phyloP scores from a whole-genome alignment of 768 basidiomycete species.

The Rhodotorula taiwanensis region DNA sequence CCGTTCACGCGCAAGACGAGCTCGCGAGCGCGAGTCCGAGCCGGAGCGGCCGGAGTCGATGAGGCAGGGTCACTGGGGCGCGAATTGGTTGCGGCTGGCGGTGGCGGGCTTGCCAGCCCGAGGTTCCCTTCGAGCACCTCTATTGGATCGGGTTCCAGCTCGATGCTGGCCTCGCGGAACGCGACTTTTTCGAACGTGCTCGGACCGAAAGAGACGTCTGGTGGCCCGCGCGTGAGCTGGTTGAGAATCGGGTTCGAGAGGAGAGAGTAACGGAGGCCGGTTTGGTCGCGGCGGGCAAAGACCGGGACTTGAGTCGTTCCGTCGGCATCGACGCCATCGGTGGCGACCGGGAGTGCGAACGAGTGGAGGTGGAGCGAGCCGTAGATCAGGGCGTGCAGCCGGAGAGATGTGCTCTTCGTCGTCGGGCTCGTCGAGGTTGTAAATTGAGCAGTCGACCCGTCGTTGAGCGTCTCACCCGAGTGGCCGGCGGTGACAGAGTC shows the following conservation, averaged over 20 bases:
- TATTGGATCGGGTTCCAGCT: background rate
- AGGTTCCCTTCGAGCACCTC: background rate
- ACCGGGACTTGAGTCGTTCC: background rate
- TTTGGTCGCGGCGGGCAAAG: slow-evolving; percentile 1
- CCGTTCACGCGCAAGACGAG: background rate
- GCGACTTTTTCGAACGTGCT: background rate
- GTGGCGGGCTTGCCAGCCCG: too few relatives aligned
- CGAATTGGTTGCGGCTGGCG: too few relatives aligned
- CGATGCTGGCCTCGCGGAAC: background rate
- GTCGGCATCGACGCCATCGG: background rate
- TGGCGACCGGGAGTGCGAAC: background rate
- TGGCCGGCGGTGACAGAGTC: too few relatives aligned
- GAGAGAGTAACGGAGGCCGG: slow-evolving; percentile 16
- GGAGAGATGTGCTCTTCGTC: background rate
- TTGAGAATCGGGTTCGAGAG: slow-evolving; percentile 17
- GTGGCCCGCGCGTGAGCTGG: slow-evolving; percentile 18
- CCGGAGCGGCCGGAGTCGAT: background rate
- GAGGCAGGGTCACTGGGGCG: too few relatives aligned
- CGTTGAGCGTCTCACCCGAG: too few relatives aligned
- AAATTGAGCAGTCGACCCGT: too few relatives aligned
- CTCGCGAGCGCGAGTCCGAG: background rate
- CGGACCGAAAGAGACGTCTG: slow-evolving; percentile 8
- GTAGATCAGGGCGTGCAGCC: slow-evolving; percentile 6
- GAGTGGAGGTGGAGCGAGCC: slow-evolving; percentile 7
- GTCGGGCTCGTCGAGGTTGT: too few relatives aligned